These are phyloP conservation scores for Parmelia sp. DNA, from an alignment of 495 filamentous ascomycete species.

Conservation along the genomic window DNA sequence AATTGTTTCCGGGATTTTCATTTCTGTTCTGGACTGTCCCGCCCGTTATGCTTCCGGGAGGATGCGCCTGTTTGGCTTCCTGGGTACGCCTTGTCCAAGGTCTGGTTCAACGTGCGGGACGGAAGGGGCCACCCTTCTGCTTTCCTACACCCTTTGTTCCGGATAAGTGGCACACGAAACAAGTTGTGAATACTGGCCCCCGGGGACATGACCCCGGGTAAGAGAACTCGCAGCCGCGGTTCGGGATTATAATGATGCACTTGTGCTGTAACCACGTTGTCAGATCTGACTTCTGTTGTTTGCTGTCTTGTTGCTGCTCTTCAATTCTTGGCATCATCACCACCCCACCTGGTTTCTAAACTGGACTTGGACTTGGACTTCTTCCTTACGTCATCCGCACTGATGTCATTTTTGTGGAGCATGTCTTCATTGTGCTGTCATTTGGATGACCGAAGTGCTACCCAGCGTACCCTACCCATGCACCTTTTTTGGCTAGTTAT, in stretches of 20 bases:
- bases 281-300: constrained; percentile 12
- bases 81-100: background rate
- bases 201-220: background rate
- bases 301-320: constrained; percentile 3
- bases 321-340: background rate
- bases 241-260: background rate
- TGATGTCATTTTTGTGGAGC: background rate
- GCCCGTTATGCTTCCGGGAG: background rate
- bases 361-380: background rate
- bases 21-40: constrained; percentile 32
- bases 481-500: background rate
- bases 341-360: background rate
- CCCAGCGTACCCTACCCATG: background rate
- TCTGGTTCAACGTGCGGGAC: background rate
- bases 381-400: background rate
- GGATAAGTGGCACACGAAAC: background rate
- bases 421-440: background rate
- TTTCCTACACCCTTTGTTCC: no score
- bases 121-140: background rate
- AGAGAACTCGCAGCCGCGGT: constrained; percentile 4
- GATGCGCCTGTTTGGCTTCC: background rate
- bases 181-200: background rate
- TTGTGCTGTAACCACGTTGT: background rate
- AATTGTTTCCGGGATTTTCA: constrained; percentile 38
- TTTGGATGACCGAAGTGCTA: background rate